A percentile compares a stretch with the other conserved stretches of the same genome.
These are phyloP conservation scores for Globisporangium ultimum DNA, from an alignment of 352 stramenopile species.

Conservation along the genomic window DNA sequence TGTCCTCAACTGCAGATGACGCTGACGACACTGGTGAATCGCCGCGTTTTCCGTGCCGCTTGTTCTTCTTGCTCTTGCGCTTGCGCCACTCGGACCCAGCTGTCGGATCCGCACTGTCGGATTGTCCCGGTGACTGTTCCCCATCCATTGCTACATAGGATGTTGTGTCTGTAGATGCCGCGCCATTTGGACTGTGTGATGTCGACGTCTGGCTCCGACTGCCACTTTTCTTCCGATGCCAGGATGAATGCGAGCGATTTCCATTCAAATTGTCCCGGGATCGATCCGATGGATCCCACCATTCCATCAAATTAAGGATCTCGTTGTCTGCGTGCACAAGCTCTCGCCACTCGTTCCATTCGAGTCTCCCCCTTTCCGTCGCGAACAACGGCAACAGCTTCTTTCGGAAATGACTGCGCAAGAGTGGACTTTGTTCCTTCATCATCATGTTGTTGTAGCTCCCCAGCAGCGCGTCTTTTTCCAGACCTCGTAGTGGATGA, in stretches of 20 bases:
- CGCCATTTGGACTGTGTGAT: background rate
- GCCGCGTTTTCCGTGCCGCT: background rate
- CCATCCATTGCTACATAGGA: no score
- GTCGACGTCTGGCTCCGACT: background rate
- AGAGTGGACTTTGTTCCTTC: conserved; percentile 31
- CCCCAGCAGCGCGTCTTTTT: conserved; percentile 10
- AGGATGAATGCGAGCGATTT: background rate
- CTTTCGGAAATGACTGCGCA: conserved; percentile 42
- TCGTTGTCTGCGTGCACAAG: conserved; percentile 30
- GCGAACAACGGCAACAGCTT: conserved; percentile 34
- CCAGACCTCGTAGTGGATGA: conserved; percentile 2
- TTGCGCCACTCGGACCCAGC: no score
- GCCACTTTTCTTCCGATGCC: conserved; percentile 1
- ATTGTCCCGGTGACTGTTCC: no score
- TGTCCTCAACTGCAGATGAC: conserved; percentile 15
- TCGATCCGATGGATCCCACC: conserved; percentile 5
- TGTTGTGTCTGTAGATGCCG: background rate
- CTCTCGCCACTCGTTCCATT: conserved; percentile 33
- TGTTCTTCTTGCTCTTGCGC: conserved; percentile 4
- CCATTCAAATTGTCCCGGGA: background rate
- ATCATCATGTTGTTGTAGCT: conserved; percentile 1
- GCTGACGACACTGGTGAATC: background rate
- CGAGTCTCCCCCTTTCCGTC: conserved; percentile 19
- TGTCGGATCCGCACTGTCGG: no score
- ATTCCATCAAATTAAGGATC: conserved; percentile 33